Evolutionary conservation across 1,284 basidiomycete genomes (phyloP).

Genomic region (Cryptococcus sp.): DNA sequence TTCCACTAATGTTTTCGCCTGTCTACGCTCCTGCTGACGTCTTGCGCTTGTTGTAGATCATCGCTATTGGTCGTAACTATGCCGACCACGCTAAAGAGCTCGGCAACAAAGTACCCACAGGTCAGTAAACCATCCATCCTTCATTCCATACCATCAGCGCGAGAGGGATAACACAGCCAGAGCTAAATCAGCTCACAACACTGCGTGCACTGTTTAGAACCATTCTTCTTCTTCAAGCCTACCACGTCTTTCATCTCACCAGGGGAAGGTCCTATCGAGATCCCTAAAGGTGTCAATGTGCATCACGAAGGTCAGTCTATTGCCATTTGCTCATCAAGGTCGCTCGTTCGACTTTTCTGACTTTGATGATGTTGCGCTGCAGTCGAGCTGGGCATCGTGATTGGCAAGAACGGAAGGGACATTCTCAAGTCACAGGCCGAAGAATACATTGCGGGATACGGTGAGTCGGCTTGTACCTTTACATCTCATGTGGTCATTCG

Average conservation of each 20-base stretch:
- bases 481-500: neutral
- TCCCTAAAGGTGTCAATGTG: conserved; percentile 77
- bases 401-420: conserved; percentile 81
- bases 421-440: conserved; percentile 72
- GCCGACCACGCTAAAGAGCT: conserved; percentile 87
- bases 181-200: neutral
- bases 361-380: conserved; percentile 1
- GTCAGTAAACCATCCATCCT: conserved; percentile 16
- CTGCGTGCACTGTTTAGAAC: conserved; percentile 58
- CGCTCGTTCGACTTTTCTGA: neutral
- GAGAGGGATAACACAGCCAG: no score
- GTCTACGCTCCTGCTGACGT: neutral
- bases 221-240: conserved; percentile 98
- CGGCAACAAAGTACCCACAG: conserved; percentile 79
- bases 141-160: no score
- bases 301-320: conserved; percentile 80
- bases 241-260: conserved; percentile 83
- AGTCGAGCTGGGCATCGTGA: conserved; percentile 97
- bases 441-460: conserved; percentile 85
- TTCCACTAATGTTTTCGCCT: neutral
- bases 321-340: neutral
- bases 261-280: conserved; percentile 70
- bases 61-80: conserved; percentile 73
- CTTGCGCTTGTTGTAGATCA: conserved; percentile 56
- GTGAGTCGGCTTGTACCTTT: conserved; percentile 56